A percentile compares a stretch with the other conserved stretches of the same genome.
phyloP scores from a whole-genome alignment of 2,329 filamentous ascomycete genomes.

The Polychaeton citri region DNA sequence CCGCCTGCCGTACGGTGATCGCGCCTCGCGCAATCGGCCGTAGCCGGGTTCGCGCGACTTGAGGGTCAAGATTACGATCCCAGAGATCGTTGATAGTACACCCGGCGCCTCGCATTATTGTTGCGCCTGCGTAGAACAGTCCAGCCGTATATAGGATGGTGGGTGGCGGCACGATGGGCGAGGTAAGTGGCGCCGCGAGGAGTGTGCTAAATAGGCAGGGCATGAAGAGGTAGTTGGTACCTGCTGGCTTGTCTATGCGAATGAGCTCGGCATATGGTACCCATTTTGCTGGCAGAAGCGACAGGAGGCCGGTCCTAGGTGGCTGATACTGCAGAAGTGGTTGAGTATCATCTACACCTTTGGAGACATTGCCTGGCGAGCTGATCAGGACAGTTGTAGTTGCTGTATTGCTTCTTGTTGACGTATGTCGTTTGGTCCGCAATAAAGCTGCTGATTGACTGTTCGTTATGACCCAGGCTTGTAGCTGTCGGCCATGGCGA shows the following conservation, averaged over 20 bases:
- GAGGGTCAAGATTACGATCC: conserved; percentile 75
- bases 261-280: conserved; percentile 73
- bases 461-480: too few species aligned
- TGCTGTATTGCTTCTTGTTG: too few species aligned
- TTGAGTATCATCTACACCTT: background rate
- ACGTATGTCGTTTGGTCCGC: too few species aligned
- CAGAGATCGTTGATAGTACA: conserved; percentile 86
- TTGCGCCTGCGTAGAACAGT: conserved; percentile 61
- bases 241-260: conserved; percentile 67
- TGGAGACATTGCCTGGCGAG: too few species aligned
- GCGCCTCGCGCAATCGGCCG: conserved; percentile 72
- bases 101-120: conserved; percentile 78
- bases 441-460: too few species aligned
- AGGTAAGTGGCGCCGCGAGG: conserved; percentile 57
- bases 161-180: conserved; percentile 46
- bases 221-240: conserved; percentile 75
- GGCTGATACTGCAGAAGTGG: conserved; percentile 38
- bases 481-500: too few species aligned
- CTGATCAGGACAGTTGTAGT: too few species aligned
- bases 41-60: conserved; percentile 61
- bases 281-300: conserved; percentile 53
- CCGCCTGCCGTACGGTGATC: conserved; percentile 55
- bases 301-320: conserved; percentile 59
- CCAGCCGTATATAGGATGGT: conserved; percentile 49
- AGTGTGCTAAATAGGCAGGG: conserved; percentile 77